Percentiles rank a stretch among this genome's conserved stretches.
Evolutionary conservation across 179 eudicot species (phyloP).

Genomic region (Camellia oleifera): DNA sequence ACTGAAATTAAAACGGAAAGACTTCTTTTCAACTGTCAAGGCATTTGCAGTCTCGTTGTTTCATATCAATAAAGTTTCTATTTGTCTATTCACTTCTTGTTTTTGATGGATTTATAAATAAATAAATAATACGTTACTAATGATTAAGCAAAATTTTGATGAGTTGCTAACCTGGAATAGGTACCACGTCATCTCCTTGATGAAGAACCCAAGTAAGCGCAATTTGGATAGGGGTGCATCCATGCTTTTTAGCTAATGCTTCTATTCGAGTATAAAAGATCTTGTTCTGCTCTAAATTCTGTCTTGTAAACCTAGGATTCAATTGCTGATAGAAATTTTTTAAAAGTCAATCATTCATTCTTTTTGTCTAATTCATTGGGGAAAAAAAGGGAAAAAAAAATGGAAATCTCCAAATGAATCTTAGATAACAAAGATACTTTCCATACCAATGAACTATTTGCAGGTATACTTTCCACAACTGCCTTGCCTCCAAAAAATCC

Average conservation of each 20-base stretch:
- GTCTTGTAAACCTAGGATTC: slow-evolving; percentile 50
- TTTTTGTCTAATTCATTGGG: neutral
- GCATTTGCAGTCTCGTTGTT: too few species aligned
- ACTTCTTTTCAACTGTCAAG: too few species aligned
- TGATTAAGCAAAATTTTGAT: neutral
- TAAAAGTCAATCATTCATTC: slow-evolving; percentile 24
- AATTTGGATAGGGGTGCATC: slow-evolving; percentile 55
- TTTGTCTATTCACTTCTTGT: too few species aligned
- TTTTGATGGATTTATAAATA: too few species aligned
- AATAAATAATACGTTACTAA: too few species aligned
- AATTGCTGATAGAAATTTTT: slow-evolving; percentile 23
- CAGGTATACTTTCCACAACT: slow-evolving; percentile 51
- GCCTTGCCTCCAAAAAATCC: slow-evolving; percentile 76
- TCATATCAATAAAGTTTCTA: too few species aligned
- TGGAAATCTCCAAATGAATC: neutral
- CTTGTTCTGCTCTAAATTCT: slow-evolving; percentile 21
- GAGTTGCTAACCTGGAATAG: slow-evolving; percentile 53
- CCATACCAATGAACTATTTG: slow-evolving; percentile 49
- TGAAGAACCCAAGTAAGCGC: slow-evolving; percentile 17
- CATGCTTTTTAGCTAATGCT: slow-evolving; percentile 41
- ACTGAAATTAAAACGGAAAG: too few species aligned
- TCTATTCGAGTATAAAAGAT: slow-evolving; percentile 38
- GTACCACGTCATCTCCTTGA: slow-evolving; percentile 62
- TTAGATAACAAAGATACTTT: neutral
- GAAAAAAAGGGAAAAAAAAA: neutral